phyloP scores from a whole-genome alignment of 805 yeast species.

The Kluyveromyces siamensis region DNA sequence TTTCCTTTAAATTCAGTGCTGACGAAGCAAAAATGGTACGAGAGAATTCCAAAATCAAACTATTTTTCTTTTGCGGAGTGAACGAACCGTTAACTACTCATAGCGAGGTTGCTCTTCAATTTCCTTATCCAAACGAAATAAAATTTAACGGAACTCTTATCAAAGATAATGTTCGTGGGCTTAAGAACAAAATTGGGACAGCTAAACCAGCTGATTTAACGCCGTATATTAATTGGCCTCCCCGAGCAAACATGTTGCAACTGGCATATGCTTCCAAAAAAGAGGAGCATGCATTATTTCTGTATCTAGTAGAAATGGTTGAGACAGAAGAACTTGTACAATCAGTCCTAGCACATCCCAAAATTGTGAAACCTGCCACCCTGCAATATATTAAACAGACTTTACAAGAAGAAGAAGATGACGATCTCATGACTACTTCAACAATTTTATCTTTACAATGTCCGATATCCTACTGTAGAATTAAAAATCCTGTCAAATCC shows the following conservation, averaged over 20 bases:
- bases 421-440: constrained; percentile 59
- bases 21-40: constrained; percentile 35
- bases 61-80: constrained; percentile 52
- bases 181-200: constrained; percentile 69
- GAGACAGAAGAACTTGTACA: constrained; percentile 35
- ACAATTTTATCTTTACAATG: constrained; percentile 64
- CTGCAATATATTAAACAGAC: constrained; percentile 35
- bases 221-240: constrained; percentile 28
- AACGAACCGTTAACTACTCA: constrained; percentile 17
- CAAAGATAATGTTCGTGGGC: constrained; percentile 56
- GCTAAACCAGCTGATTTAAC: constrained; percentile 79
- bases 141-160: constrained; percentile 44
- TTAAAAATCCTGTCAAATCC: constrained; percentile 66
- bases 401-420: constrained; percentile 47
- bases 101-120: constrained; percentile 66
- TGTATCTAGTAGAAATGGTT: constrained; percentile 48
- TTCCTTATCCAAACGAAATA: constrained; percentile 66
- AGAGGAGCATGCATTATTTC: constrained; percentile 40
- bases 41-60: constrained; percentile 23
- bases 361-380: constrained; percentile 45
- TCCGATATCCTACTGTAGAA: constrained; percentile 66
- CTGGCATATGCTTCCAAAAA: constrained; percentile 52
- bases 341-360: constrained; percentile 37
- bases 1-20: constrained; percentile 35
- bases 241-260: constrained; percentile 36